Conservation (phyloP, 1,139 yeast species). For the Yamadazyma atmosphaerica region DNA sequence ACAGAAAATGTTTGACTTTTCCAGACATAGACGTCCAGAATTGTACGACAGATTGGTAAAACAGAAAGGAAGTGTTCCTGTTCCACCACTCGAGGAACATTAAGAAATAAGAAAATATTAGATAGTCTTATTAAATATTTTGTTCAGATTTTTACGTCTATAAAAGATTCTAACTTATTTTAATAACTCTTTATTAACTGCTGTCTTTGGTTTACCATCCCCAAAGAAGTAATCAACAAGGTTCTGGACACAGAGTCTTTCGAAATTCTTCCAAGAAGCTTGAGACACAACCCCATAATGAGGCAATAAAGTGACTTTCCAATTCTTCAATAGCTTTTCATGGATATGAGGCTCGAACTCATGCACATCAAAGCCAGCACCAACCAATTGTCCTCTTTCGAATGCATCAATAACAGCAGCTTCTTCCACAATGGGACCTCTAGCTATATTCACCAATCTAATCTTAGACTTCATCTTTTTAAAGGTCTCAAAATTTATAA, state of each 20-base stretch:
- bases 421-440: conserved; percentile 40
- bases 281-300: conserved; percentile 33
- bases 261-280: conserved; percentile 34
- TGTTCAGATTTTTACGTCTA: not conserved
- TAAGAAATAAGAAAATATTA: not conserved
- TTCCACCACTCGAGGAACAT: conserved; percentile 5
- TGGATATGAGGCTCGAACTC: conserved; percentile 38
- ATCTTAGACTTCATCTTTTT: conserved; percentile 31
- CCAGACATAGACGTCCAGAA: conserved; percentile 33
- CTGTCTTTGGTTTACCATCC: conserved; percentile 20
- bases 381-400: conserved; percentile 35
- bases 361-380: conserved; percentile 43
- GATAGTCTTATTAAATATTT: not conserved
- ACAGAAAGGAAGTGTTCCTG: conserved; percentile 17
- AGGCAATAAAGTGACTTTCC: conserved; percentile 32
- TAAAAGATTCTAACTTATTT: not conserved
- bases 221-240: conserved; percentile 30
- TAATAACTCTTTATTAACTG: conserved; percentile 19
- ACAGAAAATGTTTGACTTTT: conserved; percentile 30
- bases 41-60: conserved; percentile 22
- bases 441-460: conserved; percentile 36
- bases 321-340: conserved; percentile 25
- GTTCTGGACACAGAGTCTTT: conserved; percentile 30
- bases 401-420: conserved; percentile 35
- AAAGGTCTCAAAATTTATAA: conserved; percentile 28